Evolutionary conservation across 768 basidiomycete genomes (phyloP).

Genomic region (Podaxis carcinomalis): DNA sequence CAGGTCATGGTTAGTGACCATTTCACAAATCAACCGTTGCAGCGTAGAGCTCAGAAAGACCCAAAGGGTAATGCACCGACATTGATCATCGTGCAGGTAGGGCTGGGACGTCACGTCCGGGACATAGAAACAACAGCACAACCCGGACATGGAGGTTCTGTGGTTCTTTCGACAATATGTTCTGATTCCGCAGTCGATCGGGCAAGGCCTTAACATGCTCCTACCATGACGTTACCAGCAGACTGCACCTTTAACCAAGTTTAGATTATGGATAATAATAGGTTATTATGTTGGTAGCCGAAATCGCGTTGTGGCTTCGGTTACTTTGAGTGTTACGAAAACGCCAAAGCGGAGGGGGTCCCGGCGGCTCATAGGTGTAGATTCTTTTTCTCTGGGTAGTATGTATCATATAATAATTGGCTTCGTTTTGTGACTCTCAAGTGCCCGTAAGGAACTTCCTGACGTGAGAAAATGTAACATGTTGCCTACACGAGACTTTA

Average conservation of each 20-base stretch:
- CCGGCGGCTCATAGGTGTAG: too few species aligned
- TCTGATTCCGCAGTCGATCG: background rate
- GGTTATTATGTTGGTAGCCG: too few species aligned
- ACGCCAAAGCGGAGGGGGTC: slow-evolving; percentile 38
- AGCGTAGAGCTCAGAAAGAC: background rate
- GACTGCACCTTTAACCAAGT: too few species aligned
- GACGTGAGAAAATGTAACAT: too few species aligned
- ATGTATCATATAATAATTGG: too few species aligned
- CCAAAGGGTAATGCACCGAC: background rate
- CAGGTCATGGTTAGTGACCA: slow-evolving; percentile 13
- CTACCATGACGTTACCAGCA: background rate
- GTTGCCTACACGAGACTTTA: too few species aligned
- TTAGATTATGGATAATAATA: too few species aligned
- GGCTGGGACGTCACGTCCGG: background rate
- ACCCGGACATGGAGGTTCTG: background rate
- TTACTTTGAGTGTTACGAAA: slow-evolving; percentile 89
- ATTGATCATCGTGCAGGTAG: slow-evolving; percentile 1
- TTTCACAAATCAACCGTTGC: background rate
- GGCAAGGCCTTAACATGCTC: background rate
- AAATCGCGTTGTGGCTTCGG: slow-evolving; percentile 60
- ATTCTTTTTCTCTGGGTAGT: too few species aligned
- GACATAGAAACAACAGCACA: background rate
- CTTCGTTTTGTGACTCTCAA: too few species aligned
- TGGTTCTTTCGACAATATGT: background rate
- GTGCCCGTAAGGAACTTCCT: too few species aligned